Evolutionary conservation across 2,329 filamentous ascomycete species (phyloP).

Genomic region (Cladosporium sp.): DNA sequence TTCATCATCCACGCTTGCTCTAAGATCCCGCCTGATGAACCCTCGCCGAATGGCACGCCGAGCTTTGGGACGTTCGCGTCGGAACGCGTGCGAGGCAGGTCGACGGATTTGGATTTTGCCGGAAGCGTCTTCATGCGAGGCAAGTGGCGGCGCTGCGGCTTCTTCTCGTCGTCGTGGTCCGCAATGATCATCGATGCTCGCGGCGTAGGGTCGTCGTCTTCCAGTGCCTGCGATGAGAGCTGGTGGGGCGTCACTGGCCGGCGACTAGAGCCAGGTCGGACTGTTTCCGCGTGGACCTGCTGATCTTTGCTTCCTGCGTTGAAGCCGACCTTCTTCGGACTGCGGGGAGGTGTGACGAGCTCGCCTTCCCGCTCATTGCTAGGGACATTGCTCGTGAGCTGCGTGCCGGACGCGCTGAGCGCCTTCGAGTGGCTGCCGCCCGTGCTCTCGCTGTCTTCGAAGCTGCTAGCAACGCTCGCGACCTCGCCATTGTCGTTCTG

Average conservation of each 20-base stretch:
- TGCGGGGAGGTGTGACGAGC: conserved; percentile 43
- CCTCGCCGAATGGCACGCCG: conserved; percentile 17
- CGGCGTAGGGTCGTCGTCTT: conserved; percentile 13
- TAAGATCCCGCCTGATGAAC: conserved; percentile 48
- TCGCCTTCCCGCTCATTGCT: conserved; percentile 29
- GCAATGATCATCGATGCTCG: conserved; percentile 11
- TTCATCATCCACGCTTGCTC: conserved; percentile 86
- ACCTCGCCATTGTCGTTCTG: conserved; percentile 37
- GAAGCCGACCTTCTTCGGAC: conserved; percentile 36
- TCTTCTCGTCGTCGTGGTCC: not conserved
- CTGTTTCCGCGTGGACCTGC: not conserved
- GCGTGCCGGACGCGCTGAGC: conserved; percentile 52
- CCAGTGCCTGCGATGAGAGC: not conserved
- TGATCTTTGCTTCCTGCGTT: conserved; percentile 8
- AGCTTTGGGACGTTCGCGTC: conserved; percentile 22
- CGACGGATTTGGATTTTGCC: conserved; percentile 1
- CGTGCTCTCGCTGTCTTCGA: conserved; percentile 25
- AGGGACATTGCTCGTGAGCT: conserved; percentile 39
- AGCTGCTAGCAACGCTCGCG: conserved; percentile 46
- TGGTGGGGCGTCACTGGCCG: conserved; percentile 18
- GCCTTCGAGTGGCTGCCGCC: conserved; percentile 36
- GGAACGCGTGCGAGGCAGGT: conserved; percentile 16
- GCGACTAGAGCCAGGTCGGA: not conserved
- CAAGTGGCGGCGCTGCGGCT: conserved; percentile 14
- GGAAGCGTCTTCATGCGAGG: conserved; percentile 19